Conservation (phyloP, 345 rosid species). For the Litchi chinensis region DNA sequence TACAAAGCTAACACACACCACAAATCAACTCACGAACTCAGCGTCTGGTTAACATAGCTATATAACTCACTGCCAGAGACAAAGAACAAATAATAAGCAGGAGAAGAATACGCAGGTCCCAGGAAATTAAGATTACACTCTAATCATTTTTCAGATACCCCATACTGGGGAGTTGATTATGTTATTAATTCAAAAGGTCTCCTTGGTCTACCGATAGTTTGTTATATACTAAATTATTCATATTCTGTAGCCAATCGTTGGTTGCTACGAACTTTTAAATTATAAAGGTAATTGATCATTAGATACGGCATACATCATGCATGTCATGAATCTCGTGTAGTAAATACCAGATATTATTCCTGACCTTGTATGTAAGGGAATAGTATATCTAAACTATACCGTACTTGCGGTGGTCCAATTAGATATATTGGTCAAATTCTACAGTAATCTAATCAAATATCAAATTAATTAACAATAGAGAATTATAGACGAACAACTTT, state of each 20-base stretch:
- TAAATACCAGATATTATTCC: too few relatives aligned
- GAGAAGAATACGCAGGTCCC: not conserved
- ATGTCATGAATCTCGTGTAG: too few relatives aligned
- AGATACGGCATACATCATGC: too few relatives aligned
- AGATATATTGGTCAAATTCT: not conserved
- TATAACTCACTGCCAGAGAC: not conserved
- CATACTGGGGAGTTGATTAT: not conserved
- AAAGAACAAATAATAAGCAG: not conserved
- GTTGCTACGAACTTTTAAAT: not conserved
- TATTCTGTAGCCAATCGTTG: not conserved
- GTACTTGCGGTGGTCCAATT: not conserved
- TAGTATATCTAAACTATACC: not conserved
- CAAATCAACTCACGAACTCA: not conserved
- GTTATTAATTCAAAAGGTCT: not conserved
- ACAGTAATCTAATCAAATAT: not conserved
- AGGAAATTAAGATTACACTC: conserved; percentile 1
- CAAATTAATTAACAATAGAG: not conserved
- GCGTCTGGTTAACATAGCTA: not conserved
- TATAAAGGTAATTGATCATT: not conserved
- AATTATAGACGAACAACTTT: not conserved
- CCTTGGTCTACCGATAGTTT: not conserved
- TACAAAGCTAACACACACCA: conserved; percentile 11
- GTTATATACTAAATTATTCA: not conserved
- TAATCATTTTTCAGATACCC: not conserved
- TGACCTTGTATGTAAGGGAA: not conserved